phyloP scores from a whole-genome alignment of 169 alveolate genomes.

The Perkinsus marinus region DNA sequence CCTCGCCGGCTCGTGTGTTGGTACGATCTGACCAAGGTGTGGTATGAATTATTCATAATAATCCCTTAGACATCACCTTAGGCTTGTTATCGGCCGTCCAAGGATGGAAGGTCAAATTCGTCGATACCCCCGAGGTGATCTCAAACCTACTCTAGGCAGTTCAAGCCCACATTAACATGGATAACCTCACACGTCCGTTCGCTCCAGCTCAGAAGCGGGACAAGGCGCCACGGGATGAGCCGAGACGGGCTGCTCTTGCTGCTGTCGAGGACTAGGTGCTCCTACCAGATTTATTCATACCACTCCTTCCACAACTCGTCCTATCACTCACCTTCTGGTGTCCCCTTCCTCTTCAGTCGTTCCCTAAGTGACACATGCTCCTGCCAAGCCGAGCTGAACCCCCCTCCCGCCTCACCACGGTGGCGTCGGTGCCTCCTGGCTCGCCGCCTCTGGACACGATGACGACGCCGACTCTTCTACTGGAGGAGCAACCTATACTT shows the following conservation, averaged over 20 bases:
- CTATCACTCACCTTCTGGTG: background rate
- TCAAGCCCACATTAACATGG: too few species aligned
- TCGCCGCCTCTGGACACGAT: too few species aligned
- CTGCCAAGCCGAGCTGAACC: background rate
- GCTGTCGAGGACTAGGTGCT: background rate
- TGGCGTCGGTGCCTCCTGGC: background rate
- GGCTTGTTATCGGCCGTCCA: background rate
- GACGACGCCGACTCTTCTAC: background rate
- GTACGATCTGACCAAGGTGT: background rate
- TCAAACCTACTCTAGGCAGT: background rate
- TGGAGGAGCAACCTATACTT: too few species aligned
- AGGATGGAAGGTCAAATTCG: background rate
- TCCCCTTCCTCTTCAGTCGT: background rate
- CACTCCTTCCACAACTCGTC: background rate
- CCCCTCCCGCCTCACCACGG: background rate
- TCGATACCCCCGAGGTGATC: background rate
- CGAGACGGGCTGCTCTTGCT: background rate
- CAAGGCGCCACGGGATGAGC: background rate
- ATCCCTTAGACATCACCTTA: background rate
- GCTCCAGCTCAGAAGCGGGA: background rate
- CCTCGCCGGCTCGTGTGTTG: background rate
- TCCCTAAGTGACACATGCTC: background rate
- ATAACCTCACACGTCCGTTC: background rate
- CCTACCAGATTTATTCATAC: background rate
- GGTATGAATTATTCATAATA: background rate